These are phyloP conservation scores for Wickerhamiella hasegawae DNA, from an alignment of 805 yeast species.

Conservation along the genomic window DNA sequence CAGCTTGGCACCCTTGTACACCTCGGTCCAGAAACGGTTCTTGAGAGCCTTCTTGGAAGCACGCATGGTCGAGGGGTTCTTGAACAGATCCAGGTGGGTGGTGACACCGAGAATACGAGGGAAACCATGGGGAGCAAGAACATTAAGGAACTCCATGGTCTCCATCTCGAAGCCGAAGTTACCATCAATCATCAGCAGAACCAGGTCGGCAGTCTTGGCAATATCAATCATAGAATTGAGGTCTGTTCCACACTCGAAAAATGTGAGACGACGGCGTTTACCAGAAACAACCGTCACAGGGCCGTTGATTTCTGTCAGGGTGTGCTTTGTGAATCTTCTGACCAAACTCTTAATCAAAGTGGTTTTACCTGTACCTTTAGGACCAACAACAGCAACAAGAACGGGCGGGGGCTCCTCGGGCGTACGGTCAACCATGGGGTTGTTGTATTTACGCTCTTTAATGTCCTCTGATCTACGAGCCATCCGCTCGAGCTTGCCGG, in stretches of 20 bases:
- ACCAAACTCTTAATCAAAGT: slow-evolving; percentile 82
- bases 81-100: slow-evolving; percentile 89
- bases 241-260: slow-evolving; percentile 85
- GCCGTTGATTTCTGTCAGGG: slow-evolving; percentile 75
- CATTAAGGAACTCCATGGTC: slow-evolving; percentile 93
- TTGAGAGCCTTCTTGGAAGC: slow-evolving; percentile 84
- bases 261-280: slow-evolving; percentile 79
- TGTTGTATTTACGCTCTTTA: slow-evolving; percentile 74
- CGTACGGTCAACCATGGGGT: slow-evolving; percentile 93
- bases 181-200: slow-evolving; percentile 80
- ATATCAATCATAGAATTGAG: slow-evolving; percentile 91
- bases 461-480: slow-evolving; percentile 74
- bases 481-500: slow-evolving; percentile 69
- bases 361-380: slow-evolving; percentile 96
- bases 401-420: slow-evolving; percentile 98
- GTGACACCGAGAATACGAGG: slow-evolving; percentile 92
- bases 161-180: slow-evolving; percentile 99
- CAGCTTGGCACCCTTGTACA: slow-evolving; percentile 92
- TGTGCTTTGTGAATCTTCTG: slow-evolving; percentile 73
- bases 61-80: slow-evolving; percentile 73
- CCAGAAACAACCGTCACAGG: slow-evolving; percentile 96
- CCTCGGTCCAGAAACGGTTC: slow-evolving; percentile 97
- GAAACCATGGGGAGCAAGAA: slow-evolving; percentile 98
- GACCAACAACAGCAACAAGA: slow-evolving; percentile 92
- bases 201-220: slow-evolving; percentile 89